A percentile compares a stretch with the other conserved stretches of the same genome.
These are phyloP conservation scores for Yamadazyma laniorum DNA, from an alignment of 805 yeast species.

Conservation along the genomic window DNA sequence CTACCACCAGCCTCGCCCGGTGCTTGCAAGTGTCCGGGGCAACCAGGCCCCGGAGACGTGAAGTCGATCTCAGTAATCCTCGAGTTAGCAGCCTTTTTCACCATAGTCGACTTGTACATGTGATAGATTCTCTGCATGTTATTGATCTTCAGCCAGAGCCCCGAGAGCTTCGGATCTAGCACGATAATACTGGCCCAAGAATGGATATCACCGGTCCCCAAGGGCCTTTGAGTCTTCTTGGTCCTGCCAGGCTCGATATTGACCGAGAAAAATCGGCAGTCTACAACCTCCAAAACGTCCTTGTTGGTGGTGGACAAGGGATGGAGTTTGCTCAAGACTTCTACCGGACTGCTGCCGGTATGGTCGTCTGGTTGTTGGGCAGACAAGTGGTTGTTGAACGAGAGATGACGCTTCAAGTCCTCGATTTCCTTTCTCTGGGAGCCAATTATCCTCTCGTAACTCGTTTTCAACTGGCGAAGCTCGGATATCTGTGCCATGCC, in stretches of 20 bases:
- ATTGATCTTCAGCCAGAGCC: constrained; percentile 41
- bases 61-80: constrained; percentile 26
- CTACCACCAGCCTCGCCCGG: constrained; percentile 7
- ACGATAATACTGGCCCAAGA: constrained; percentile 40
- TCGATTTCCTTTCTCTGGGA: constrained; percentile 31
- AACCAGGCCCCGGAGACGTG: constrained; percentile 16
- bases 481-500: constrained; percentile 15
- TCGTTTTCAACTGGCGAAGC: constrained; percentile 15
- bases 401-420: constrained; percentile 27
- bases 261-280: not conserved
- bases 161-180: constrained; percentile 39
- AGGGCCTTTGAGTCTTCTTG: not conserved
- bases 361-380: constrained; percentile 6
- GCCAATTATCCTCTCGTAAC: constrained; percentile 22
- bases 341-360: constrained; percentile 4
- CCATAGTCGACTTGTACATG: constrained; percentile 28
- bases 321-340: constrained; percentile 10
- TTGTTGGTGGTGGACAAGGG: constrained; percentile 3
- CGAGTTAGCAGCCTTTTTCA: constrained; percentile 9
- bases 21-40: constrained; percentile 11
- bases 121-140: constrained; percentile 41
- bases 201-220: constrained; percentile 16
- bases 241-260: not conserved
- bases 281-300: constrained; percentile 6
- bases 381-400: constrained; percentile 19